Conservation (phyloP, 1,284 basidiomycete species). For the Exobasidium cylindrosporum region DNA sequence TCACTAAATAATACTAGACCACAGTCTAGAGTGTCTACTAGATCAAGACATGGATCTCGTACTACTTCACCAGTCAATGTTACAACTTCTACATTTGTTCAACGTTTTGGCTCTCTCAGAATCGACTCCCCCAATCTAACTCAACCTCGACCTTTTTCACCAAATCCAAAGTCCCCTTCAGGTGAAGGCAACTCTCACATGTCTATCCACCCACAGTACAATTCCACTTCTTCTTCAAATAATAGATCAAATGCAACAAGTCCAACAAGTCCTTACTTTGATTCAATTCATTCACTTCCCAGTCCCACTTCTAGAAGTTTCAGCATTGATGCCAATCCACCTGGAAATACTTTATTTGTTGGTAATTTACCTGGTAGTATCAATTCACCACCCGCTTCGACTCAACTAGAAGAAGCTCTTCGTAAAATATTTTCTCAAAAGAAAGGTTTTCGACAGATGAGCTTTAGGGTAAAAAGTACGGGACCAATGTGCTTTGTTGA, state of each 20-base stretch:
- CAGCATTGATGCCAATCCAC: slow-evolving; percentile 41
- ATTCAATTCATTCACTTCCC: slow-evolving; percentile 8
- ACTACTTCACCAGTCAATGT: slow-evolving; percentile 10
- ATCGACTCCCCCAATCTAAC: slow-evolving; percentile 26
- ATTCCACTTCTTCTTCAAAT: not conserved
- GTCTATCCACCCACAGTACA: not conserved
- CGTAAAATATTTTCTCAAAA: slow-evolving; percentile 74
- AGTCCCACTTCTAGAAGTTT: slow-evolving; percentile 34
- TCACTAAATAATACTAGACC: not conserved
- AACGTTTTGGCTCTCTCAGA: slow-evolving; percentile 33
- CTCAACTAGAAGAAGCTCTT: slow-evolving; percentile 76
- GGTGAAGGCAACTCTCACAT: not conserved
- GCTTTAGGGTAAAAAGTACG: slow-evolving; percentile 90
- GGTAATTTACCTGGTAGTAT: slow-evolving; percentile 42
- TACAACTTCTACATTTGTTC: slow-evolving; percentile 4
- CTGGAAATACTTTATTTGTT: slow-evolving; percentile 45
- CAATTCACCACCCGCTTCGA: slow-evolving; percentile 57
- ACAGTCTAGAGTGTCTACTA: slow-evolving; percentile 4
- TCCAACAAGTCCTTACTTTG: slow-evolving; percentile 1
- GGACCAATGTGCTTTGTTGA: slow-evolving; percentile 90
- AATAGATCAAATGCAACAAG: not conserved
- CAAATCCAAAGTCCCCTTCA: not conserved
- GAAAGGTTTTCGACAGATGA: slow-evolving; percentile 83
- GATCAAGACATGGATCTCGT: not conserved
- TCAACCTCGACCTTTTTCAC: slow-evolving; percentile 13